Base-by-base conservation (phyloP, 2,329 filamentous ascomycete species). In the Ophiocordyceps camponoti-floridani region DNA sequence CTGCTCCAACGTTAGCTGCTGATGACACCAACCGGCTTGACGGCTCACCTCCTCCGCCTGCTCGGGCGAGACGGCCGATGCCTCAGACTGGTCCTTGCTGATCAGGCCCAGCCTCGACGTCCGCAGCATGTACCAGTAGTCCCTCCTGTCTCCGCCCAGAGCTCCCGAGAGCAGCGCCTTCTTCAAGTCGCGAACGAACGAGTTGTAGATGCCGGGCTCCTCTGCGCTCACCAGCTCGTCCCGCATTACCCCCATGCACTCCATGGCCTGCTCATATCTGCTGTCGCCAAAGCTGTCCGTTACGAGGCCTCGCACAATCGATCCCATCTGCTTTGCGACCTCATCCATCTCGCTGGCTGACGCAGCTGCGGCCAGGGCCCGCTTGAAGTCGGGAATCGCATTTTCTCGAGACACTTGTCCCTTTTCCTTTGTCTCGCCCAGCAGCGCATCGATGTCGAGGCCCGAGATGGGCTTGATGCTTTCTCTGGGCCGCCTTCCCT, bases 361-460 rank as follows among this genome's bases (percentile, higher is more conserved):
- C 7, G 75, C 70, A 0, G 81, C 70, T 1, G 65, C 63, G 1
- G 68, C 68, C 14, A 96, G 68, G 3, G 80, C 72, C 58, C 86
- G 85, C 57, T 88, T 93, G 73, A 94, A 95, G 47, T 89, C 84
- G 0, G 91, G 87, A 5, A 96, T 77, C 1, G 88, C 77, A 50
- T 96, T 96, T 10, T 81, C 72, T 0, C 73, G 58, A 2, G 68
- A 67, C 19, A 78, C 68, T n/a, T 51, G 51, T 5, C 51, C 54
- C 45, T 63, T 65, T 48, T 61, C 62, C 27, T 63, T 64, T 23
- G 23, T 23, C 42, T 70, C 74, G 41, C 73, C 72, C n/a, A 96
- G 76, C 2, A 96, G 74, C 4, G 77, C 78, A 47, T 88, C 82
- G 37, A 96, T 73, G 53, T 96, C 84, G 38, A 98, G 78, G 18